These are phyloP conservation scores for Diaporthe ampelina DNA, from an alignment of 2,329 filamentous ascomycete genomes.

Conservation along the genomic window DNA sequence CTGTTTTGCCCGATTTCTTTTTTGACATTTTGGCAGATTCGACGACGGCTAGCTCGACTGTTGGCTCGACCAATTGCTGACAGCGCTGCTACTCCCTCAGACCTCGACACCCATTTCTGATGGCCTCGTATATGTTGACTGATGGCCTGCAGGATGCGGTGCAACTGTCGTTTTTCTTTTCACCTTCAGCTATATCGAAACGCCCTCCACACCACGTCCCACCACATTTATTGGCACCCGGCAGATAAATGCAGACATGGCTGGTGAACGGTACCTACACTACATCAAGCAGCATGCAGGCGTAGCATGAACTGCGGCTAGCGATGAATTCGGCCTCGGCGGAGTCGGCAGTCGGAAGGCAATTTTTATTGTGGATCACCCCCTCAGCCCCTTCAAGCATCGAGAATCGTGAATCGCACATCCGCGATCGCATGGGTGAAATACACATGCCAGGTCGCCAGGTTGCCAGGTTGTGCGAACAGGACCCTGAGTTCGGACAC, in stretches of 20 bases:
- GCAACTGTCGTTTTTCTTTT: neutral
- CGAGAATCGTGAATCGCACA: constrained; percentile 23
- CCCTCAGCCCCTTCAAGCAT: neutral
- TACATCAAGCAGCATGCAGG: neutral
- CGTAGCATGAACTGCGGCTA: constrained; percentile 10
- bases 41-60: neutral
- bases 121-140: constrained; percentile 16
- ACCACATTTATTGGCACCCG: neutral
- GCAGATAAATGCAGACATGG: neutral
- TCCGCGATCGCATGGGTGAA: constrained; percentile 19
- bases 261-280: neutral
- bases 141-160: neutral
- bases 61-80: neutral
- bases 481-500: constrained; percentile 25
- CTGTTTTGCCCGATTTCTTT: neutral
- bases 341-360: constrained; percentile 5
- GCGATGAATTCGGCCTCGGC: constrained; percentile 1
- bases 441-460: neutral
- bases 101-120: no score
- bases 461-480: no score
- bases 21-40: neutral
- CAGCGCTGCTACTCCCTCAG: no score
- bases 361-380: constrained; percentile 1
- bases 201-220: no score
- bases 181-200: neutral